Evolutionary conservation across 257 asterid species (phyloP).

Genomic region (Voacanga thouarsii): DNA sequence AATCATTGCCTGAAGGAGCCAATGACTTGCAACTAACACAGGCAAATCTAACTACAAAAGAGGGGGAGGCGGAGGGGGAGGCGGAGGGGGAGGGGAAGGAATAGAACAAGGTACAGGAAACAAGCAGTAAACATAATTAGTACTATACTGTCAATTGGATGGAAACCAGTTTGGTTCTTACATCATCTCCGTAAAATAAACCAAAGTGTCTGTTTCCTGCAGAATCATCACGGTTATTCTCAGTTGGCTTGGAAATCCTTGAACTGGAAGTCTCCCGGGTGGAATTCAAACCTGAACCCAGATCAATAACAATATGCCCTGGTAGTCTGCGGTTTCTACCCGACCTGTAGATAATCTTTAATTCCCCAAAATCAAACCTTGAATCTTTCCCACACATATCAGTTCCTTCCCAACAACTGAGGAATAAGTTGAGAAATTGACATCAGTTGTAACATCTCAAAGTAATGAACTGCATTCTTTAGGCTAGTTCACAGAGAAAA

Average conservation of each 20-base stretch:
- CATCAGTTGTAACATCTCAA: slow-evolving; percentile 51
- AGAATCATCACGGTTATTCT: slow-evolving; percentile 37
- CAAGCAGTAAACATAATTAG: neutral
- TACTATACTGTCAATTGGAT: neutral
- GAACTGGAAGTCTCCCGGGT: slow-evolving; percentile 32
- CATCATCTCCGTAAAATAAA: slow-evolving; percentile 72
- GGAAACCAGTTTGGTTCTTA: slow-evolving; percentile 32
- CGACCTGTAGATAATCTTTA: slow-evolving; percentile 68
- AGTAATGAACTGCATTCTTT: neutral
- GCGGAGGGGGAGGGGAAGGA: too few species aligned
- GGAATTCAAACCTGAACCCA: slow-evolving; percentile 56
- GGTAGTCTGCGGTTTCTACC: slow-evolving; percentile 79
- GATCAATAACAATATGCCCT: slow-evolving; percentile 54
- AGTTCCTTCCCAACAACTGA: slow-evolving; percentile 69
- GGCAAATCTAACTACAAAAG: slow-evolving; percentile 76
- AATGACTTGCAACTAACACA: slow-evolving; percentile 73
- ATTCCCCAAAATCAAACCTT: slow-evolving; percentile 88
- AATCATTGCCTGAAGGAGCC: slow-evolving; percentile 76
- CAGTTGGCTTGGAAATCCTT: slow-evolving; percentile 24
- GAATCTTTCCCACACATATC: slow-evolving; percentile 84
- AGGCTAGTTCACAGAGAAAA: neutral
- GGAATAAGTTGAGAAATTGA: slow-evolving; percentile 84
- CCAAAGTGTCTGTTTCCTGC: slow-evolving; percentile 61
- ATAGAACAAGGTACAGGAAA: neutral
- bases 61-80: neutral